Evolutionary conservation across 2,329 filamentous ascomycete genomes (phyloP), one percentile per base, ranked within the genome.

Genomic region (Arthrobotrys sphaeroides): DNA sequence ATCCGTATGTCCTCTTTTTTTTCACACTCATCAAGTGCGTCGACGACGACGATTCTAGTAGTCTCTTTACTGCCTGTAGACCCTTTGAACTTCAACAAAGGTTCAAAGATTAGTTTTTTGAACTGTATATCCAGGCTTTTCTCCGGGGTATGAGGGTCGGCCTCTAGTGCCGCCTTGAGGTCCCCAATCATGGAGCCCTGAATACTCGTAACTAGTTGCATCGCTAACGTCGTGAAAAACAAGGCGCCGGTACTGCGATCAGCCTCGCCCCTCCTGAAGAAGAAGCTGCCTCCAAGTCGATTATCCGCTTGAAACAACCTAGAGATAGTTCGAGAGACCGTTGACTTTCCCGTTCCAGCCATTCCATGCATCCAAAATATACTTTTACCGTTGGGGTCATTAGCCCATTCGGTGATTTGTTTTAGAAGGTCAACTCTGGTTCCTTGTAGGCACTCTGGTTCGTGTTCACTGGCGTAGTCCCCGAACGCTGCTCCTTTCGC

Each of bases 281-380:
- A 55, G 22, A 55, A 55, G 20, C 49, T 55, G 3, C 12, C 49
- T 2, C 49, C 49, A 3, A 74, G 49, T 10, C 26, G 45, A 5
- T 51, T 16, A 5, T 43, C 22, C 20, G 38, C 26, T 18, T 51
- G 40, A 5, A 43, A 42, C 10, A 20, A 33, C 22, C 51, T 26
- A 28, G 64, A 28, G 16, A 74, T 33, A n/a, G 69, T 74, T 40
- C 53, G 53, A 28, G 53, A 59, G 22, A 64, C 49, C 2, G 59
- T 64, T 0, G 77, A 78, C 36, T 78, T 78, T 38, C 70, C 70
- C 2, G 74, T 78, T 31, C 62, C 62, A 5, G 62, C 62, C 78
- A 81, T 79, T 2, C 83, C 82, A 18, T 79, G 79, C 12, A 84
- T 78, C 83, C 81, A 84, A 51, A 79, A 80, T 28, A 81, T 79